Conservation (phyloP, 2,329 filamentous ascomycete species). For the Fusarium secorum region DNA sequence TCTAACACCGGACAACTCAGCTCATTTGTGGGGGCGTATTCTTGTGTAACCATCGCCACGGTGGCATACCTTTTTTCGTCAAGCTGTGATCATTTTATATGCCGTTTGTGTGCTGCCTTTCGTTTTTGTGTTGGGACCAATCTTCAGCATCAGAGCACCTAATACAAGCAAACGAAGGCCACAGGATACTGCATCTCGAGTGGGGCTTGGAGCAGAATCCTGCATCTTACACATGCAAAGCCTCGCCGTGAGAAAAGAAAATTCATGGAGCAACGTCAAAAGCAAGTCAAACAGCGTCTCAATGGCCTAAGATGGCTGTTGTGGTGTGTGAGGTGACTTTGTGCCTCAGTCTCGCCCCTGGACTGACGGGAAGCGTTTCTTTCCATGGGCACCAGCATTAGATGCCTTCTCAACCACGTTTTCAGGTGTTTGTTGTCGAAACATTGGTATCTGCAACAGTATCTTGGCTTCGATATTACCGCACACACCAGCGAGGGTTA, state of each 20-base stretch:
- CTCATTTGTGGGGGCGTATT: not conserved
- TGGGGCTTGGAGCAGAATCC: not conserved
- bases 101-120: constrained; percentile 2
- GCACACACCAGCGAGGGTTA: constrained; percentile 1
- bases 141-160: not conserved
- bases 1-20: not conserved
- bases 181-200: constrained; percentile 5
- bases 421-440: constrained; percentile 29
- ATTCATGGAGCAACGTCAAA: not conserved
- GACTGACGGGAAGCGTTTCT: not conserved
- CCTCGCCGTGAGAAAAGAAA: not conserved
- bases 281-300: not conserved
- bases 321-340: not conserved
- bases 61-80: not conserved
- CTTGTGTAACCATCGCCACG: constrained; percentile 13
- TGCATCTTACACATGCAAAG: not conserved
- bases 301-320: not conserved
- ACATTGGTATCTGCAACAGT: constrained; percentile 6
- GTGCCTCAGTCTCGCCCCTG: not conserved
- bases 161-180: constrained; percentile 7
- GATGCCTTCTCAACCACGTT: constrained; percentile 24
- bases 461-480: constrained; percentile 6
- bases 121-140: not conserved
- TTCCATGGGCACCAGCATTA: not conserved
- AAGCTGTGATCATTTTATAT: constrained; percentile 3